phyloP scores from a whole-genome alignment of 1,284 basidiomycete genomes.

The Peniophora sp. region DNA sequence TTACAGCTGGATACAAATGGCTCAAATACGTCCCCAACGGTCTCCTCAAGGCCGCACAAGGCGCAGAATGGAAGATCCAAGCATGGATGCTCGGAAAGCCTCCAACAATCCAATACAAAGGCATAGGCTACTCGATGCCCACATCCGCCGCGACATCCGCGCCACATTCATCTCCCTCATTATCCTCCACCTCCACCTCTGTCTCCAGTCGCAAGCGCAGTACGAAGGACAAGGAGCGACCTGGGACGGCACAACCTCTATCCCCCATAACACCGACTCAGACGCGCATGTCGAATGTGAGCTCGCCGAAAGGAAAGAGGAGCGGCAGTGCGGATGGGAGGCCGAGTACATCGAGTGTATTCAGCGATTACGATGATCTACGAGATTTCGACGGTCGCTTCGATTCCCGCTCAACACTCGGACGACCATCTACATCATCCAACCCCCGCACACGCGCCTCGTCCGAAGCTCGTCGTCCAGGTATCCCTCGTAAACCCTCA shows the following conservation, averaged over 20 bases:
- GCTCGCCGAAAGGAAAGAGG: not conserved
- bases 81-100: slow-evolving; percentile 96
- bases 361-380: slow-evolving; percentile 81
- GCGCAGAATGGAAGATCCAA: slow-evolving; percentile 95
- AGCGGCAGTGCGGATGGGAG: slow-evolving; percentile 20
- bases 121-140: slow-evolving; percentile 63
- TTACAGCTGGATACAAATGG: slow-evolving; percentile 83
- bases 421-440: slow-evolving; percentile 22
- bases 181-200: slow-evolving; percentile 1
- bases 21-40: slow-evolving; percentile 93
- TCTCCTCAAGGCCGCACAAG: slow-evolving; percentile 90
- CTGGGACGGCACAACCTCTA: not conserved
- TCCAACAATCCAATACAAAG: slow-evolving; percentile 71
- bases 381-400: slow-evolving; percentile 78
- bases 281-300: not conserved
- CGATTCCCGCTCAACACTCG: slow-evolving; percentile 69
- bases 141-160: slow-evolving; percentile 25
- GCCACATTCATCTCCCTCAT: slow-evolving; percentile 13
- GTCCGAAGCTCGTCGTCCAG: slow-evolving; percentile 24
- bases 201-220: too few relatives aligned
- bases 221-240: not conserved
- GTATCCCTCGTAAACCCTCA: slow-evolving; percentile 49
- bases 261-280: not conserved
- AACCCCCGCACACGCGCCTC: slow-evolving; percentile 23
- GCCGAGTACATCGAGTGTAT: slow-evolving; percentile 56